Base-by-base conservation (phyloP, 2,329 filamentous ascomycete genomes). In the Curvularia hawaiiensis region DNA sequence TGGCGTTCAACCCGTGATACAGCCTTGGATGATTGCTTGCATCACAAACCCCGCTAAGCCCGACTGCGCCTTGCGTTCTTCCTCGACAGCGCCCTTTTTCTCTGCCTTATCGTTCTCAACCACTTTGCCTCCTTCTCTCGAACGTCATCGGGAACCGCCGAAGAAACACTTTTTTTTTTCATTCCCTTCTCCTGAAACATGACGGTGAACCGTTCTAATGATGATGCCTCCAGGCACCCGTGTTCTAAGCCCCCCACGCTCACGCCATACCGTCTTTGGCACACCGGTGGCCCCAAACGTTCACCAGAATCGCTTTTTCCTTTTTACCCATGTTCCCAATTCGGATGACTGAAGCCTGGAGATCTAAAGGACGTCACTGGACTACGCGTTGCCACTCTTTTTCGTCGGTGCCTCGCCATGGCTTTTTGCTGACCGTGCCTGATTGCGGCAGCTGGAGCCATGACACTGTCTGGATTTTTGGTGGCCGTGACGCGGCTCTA, bases 281-380 rank as follows among this genome's bases (percentile, higher is more conserved):
- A 16, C 54, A 62, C 68, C 64, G 67, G 67, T 72, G 66, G 70
- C 69, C 52, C 56, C 53, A 33, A 39, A 44, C 45, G 56, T 66
- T 70, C 63, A 62, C 65, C 56, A 57, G 43, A 24, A 6, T 6
- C 39, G 20, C 22, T 43, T 39, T 45, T 54, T 48, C 14, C 47
- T 40, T 30, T 50, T 38, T 22, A n/a, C 49, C 58, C 56, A 58
- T 58, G 47, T 16, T 51, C 53, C 52, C 48, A 59, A 64, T 50
- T 22, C 18, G 58, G 1, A 50, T 52, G 28, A 28, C 50, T 51
- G 51, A 55, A 65, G 69, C 67, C 70, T 72, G 61, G 59, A 48
- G 12, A 28, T 52, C 18, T 24, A 52, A 43, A 50, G 38, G 35
- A 61, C 56, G 58, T 65, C 61, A 63, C 59, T 58, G 52, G 61